A percentile compares a stretch with the other conserved stretches of the same genome.
These are phyloP conservation scores for Ophiocordyceps robertsii DNA, from an alignment of 2,329 filamentous ascomycete species.

Conservation along the genomic window DNA sequence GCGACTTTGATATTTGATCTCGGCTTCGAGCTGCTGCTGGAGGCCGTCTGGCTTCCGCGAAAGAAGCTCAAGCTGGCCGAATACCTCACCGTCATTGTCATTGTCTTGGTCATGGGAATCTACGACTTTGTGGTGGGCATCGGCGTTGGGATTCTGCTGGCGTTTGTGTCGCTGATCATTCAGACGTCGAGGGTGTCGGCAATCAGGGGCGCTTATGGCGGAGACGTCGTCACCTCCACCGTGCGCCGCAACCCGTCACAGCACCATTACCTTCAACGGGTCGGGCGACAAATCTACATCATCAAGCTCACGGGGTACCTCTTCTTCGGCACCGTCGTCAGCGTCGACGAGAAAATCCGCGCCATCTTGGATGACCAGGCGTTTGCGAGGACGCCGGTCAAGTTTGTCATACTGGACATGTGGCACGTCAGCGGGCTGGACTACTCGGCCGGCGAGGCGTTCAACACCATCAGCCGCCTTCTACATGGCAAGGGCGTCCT, in stretches of 20 bases:
- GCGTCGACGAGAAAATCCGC: slow-evolving; percentile 80
- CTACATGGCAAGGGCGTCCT: slow-evolving; percentile 64
- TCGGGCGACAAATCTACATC: slow-evolving; percentile 77
- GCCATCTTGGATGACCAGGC: slow-evolving; percentile 69
- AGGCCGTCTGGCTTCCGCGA: slow-evolving; percentile 79
- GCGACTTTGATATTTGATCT: slow-evolving; percentile 90
- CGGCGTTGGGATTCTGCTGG: slow-evolving; percentile 77
- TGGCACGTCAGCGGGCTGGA: slow-evolving; percentile 84
- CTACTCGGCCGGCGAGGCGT: slow-evolving; percentile 91
- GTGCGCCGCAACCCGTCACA: slow-evolving; percentile 85
- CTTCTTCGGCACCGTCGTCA: slow-evolving; percentile 98
- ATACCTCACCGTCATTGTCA: slow-evolving; percentile 78
- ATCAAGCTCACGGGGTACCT: slow-evolving; percentile 88
- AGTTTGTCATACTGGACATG: slow-evolving; percentile 81
- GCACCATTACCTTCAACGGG: slow-evolving; percentile 71
- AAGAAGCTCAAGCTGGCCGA: slow-evolving; percentile 79
- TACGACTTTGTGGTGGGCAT: slow-evolving; percentile 97
- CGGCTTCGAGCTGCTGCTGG: slow-evolving; percentile 79
- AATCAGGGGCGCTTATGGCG: slow-evolving; percentile 80
- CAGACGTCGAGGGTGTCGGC: slow-evolving; percentile 85
- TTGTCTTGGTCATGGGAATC: slow-evolving; percentile 89
- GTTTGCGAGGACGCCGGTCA: slow-evolving; percentile 67
- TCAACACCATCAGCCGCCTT: slow-evolving; percentile 81
- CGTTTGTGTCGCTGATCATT: slow-evolving; percentile 81
- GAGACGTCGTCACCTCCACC: slow-evolving; percentile 79